Percentiles rank a stretch among this genome's conserved stretches.
Conservation (phyloP, 1,139 yeast species). For the Geotrichum reessii region DNA sequence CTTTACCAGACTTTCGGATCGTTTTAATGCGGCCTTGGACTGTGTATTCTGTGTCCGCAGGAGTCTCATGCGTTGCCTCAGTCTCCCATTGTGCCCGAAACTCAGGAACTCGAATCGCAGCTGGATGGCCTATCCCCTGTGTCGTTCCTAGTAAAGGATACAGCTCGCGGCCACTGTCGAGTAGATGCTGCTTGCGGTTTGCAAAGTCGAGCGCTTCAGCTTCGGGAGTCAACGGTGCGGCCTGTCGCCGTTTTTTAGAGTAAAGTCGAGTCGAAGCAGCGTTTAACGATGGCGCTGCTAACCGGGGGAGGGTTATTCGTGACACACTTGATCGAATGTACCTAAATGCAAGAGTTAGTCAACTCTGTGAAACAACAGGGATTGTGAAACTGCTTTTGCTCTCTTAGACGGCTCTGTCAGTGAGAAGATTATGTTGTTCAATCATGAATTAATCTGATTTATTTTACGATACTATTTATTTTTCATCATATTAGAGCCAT, state of each 20-base stretch:
- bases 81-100: conserved; percentile 23
- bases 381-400: not conserved
- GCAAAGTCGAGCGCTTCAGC: conserved; percentile 42
- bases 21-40: conserved; percentile 55
- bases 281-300: not conserved
- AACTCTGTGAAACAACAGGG: not conserved
- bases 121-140: conserved; percentile 2
- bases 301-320: not conserved
- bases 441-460: not conserved
- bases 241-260: conserved; percentile 11
- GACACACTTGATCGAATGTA: not conserved
- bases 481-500: not conserved
- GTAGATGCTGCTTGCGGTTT: conserved; percentile 34
- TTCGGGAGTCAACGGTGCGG: conserved; percentile 22
- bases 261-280: not conserved
- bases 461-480: not conserved
- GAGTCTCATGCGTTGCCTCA: conserved; percentile 18
- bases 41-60: conserved; percentile 20
- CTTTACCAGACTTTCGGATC: conserved; percentile 60
- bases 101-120: conserved; percentile 24
- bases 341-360: not conserved
- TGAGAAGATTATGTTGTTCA: conserved; percentile 23
- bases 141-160: conserved; percentile 26
- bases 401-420: conserved; percentile 15
- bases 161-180: conserved; percentile 17